These are phyloP conservation scores for Aspergillus incahuasiensis DNA, from an alignment of 495 filamentous ascomycete species.

Conservation along the genomic window DNA sequence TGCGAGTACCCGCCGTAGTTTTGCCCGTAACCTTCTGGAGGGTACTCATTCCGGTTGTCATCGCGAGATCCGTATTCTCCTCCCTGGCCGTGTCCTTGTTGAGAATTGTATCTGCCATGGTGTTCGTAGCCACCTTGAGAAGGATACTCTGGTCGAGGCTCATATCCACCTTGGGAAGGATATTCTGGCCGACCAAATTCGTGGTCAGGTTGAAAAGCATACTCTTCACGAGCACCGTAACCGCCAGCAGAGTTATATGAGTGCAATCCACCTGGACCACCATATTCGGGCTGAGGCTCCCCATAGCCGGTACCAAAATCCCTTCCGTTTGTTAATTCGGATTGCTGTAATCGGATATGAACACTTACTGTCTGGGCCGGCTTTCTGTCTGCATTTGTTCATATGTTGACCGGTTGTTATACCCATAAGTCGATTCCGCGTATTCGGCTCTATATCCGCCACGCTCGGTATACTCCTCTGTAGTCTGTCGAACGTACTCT, in stretches of 20 bases:
- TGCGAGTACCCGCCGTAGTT: constrained; percentile 4
- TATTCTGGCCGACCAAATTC: too few relatives aligned
- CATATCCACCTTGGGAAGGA: not conserved
- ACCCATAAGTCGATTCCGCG: not conserved
- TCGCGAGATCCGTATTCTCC: constrained; percentile 2
- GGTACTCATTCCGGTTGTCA: not conserved
- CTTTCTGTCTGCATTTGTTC: constrained; percentile 1
- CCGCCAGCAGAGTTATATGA: not conserved
- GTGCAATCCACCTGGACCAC: not conserved
- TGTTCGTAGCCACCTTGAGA: constrained; percentile 8
- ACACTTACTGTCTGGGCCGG: constrained; percentile 12
- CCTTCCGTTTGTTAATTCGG: constrained; percentile 5
- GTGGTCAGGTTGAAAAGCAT: too few relatives aligned
- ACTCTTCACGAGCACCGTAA: not conserved
- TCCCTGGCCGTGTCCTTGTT: not conserved
- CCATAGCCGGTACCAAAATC: constrained; percentile 7
- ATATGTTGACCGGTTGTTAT: constrained; percentile 9
- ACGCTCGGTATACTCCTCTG: constrained; percentile 15
- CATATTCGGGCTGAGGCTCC: not conserved
- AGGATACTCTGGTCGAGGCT: constrained; percentile 3
- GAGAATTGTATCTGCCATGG: not conserved
- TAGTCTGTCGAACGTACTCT: not conserved
- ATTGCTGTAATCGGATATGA: too few relatives aligned
- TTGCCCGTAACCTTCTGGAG: constrained; percentile 16
- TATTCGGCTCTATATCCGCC: constrained; percentile 15